Conservation (phyloP, 2,329 filamentous ascomycete genomes). For the Rhynchosporium graminicola region DNA sequence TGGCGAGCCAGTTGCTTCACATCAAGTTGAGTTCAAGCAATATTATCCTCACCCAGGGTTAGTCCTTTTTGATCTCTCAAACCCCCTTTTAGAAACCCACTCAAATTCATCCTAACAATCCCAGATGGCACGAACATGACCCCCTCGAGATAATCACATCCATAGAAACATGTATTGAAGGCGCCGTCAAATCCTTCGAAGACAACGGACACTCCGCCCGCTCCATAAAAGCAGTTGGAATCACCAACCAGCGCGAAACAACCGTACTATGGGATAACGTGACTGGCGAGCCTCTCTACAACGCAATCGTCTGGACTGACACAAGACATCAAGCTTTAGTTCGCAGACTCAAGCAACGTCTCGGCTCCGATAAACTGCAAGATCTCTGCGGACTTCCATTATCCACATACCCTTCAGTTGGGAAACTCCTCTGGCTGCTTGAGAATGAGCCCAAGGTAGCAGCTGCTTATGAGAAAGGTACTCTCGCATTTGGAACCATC, state of each 20-base stretch:
- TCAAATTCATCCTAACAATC: constrained; percentile 18
- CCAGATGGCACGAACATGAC: constrained; percentile 84
- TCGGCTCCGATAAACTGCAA: constrained; percentile 68
- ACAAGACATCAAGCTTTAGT: constrained; percentile 72
- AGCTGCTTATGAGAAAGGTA: constrained; percentile 69
- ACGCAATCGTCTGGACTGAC: constrained; percentile 84
- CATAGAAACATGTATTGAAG: constrained; percentile 74
- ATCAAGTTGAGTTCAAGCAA: constrained; percentile 86
- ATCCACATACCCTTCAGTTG: constrained; percentile 78
- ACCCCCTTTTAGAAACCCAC: not conserved
- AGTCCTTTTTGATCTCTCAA: constrained; percentile 40
- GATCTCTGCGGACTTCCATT: constrained; percentile 74
- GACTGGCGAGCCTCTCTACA: constrained; percentile 75
- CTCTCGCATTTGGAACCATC: constrained; percentile 76
- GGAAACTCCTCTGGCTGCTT: constrained; percentile 77
- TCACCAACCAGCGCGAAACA: constrained; percentile 81
- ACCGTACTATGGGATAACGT: constrained; percentile 77
- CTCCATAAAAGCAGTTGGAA: constrained; percentile 74
- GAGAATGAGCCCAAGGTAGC: constrained; percentile 67
- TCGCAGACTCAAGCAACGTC: constrained; percentile 66
- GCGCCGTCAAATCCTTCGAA: constrained; percentile 68
- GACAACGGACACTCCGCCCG: constrained; percentile 64
- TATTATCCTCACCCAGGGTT: constrained; percentile 86
- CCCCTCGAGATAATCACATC: constrained; percentile 72
- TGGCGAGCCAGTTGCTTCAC: constrained; percentile 76